phyloP scores from a whole-genome alignment of 1,139 yeast species.

The Yamadazyma dendronema region DNA sequence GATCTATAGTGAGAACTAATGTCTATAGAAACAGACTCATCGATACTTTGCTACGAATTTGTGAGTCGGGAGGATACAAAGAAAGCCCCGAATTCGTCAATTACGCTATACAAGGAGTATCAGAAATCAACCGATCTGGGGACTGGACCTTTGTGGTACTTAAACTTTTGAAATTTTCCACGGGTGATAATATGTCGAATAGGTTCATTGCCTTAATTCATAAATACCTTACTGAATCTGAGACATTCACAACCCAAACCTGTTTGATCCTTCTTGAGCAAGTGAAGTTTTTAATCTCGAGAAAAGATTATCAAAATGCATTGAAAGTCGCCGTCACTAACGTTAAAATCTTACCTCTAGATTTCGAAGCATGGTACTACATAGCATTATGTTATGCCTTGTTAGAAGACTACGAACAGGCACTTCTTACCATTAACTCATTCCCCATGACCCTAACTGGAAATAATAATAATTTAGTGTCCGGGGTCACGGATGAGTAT shows the following conservation, averaged over 20 bases:
- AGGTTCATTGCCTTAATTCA: slow-evolving; percentile 28
- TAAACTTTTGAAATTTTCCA: slow-evolving; percentile 22
- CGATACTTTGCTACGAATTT: slow-evolving; percentile 29
- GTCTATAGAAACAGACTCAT: slow-evolving; percentile 35
- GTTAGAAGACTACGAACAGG: slow-evolving; percentile 27
- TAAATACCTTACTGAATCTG: slow-evolving; percentile 17
- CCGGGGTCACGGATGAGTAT: slow-evolving; percentile 33
- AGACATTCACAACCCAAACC: slow-evolving; percentile 29
- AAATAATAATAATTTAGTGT: slow-evolving; percentile 20
- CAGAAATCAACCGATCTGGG: slow-evolving; percentile 18
- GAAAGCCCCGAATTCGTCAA: slow-evolving; percentile 18
- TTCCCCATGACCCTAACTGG: slow-evolving; percentile 26
- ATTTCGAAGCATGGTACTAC: slow-evolving; percentile 42
- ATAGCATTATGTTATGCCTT: slow-evolving; percentile 36
- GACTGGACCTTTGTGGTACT: slow-evolving; percentile 31
- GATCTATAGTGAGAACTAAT: slow-evolving; percentile 18
- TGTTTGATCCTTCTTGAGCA: slow-evolving; percentile 40
- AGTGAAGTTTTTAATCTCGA: slow-evolving; percentile 36
- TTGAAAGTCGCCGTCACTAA: slow-evolving; percentile 30
- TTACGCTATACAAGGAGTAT: slow-evolving; percentile 19
- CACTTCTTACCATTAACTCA: slow-evolving; percentile 35
- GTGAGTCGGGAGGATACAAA: slow-evolving; percentile 16
- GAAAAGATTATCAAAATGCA: slow-evolving; percentile 26
- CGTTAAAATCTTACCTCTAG: slow-evolving; percentile 37
- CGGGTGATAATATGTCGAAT: slow-evolving; percentile 25